Conservation (phyloP, 768 basidiomycete genomes). For the Floccularia luteovirens region DNA sequence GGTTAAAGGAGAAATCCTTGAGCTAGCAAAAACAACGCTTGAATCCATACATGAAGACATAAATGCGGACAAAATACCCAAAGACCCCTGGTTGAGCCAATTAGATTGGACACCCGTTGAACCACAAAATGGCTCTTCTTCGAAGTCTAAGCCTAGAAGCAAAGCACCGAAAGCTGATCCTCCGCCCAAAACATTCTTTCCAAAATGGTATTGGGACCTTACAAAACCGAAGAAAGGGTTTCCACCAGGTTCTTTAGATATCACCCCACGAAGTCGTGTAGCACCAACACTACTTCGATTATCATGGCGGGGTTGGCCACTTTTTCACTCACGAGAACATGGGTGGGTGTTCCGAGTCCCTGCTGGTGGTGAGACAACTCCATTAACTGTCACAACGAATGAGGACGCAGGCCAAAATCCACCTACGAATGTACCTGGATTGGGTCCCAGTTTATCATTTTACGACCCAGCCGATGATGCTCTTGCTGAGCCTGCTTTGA, state of each 20-base stretch:
- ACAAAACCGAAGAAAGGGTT: constrained; percentile 62
- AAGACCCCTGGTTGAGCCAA: constrained; percentile 53
- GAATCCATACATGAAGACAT: constrained; percentile 16
- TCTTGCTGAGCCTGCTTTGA: constrained; percentile 40
- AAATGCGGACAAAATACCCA: constrained; percentile 8
- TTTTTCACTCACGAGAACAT: constrained; percentile 79
- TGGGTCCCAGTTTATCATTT: constrained; percentile 46
- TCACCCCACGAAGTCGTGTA: constrained; percentile 77
- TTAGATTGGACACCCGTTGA: constrained; percentile 57
- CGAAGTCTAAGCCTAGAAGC: constrained; percentile 16
- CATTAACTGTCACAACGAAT: no score
- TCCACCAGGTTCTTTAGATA: constrained; percentile 68
- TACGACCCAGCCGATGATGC: constrained; percentile 53
- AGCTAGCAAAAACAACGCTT: constrained; percentile 31
- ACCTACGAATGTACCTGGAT: no score
- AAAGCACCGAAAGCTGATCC: constrained; percentile 27
- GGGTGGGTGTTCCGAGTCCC: constrained; percentile 90
- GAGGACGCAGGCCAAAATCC: no score
- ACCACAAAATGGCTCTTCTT: constrained; percentile 4
- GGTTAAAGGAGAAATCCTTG: constrained; percentile 24
- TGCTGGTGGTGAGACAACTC: constrained; percentile 33
- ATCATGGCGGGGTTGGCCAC: constrained; percentile 82
- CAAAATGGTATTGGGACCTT: constrained; percentile 96
- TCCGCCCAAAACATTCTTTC: constrained; percentile 63
- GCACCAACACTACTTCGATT: constrained; percentile 82